phyloP scores from a whole-genome alignment of 805 yeast genomes.

The Ogataea pilisensis region DNA sequence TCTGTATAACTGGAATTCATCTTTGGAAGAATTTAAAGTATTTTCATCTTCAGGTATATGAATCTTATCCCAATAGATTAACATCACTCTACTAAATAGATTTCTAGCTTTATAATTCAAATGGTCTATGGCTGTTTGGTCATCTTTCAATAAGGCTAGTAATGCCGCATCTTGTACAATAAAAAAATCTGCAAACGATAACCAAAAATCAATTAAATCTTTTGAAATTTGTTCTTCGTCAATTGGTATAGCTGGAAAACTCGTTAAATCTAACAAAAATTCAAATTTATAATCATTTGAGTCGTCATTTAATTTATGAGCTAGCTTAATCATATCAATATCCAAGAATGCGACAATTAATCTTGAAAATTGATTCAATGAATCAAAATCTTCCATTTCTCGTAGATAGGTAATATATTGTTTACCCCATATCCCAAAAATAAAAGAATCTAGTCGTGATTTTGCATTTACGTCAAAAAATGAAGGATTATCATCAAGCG shows the following conservation, averaged over 20 bases:
- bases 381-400: slow-evolving; percentile 34
- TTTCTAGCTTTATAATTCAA: slow-evolving; percentile 31
- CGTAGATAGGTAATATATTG: slow-evolving; percentile 31
- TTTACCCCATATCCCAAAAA: slow-evolving; percentile 46
- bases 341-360: slow-evolving; percentile 45
- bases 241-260: slow-evolving; percentile 53
- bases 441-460: slow-evolving; percentile 26
- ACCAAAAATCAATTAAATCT: slow-evolving; percentile 65
- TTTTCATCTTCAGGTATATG: slow-evolving; percentile 39
- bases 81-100: slow-evolving; percentile 49
- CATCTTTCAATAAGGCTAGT: slow-evolving; percentile 30
- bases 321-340: slow-evolving; percentile 40
- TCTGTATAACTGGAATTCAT: slow-evolving; percentile 67
- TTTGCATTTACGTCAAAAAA: slow-evolving; percentile 34
- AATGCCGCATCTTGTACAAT: slow-evolving; percentile 44
- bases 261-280: slow-evolving; percentile 49
- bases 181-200: slow-evolving; percentile 55
- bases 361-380: slow-evolving; percentile 39
- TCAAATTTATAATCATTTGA: slow-evolving; percentile 39
- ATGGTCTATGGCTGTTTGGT: slow-evolving; percentile 24
- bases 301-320: slow-evolving; percentile 35
- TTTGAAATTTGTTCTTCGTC: slow-evolving; percentile 54
- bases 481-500: slow-evolving; percentile 42
- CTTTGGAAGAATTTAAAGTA: slow-evolving; percentile 31
- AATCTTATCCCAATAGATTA: slow-evolving; percentile 65